Percentiles rank a stretch among this genome's conserved stretches.
Evolutionary conservation across 305 asterid genomes (phyloP).

Genomic region (Fraxinus sp.): DNA sequence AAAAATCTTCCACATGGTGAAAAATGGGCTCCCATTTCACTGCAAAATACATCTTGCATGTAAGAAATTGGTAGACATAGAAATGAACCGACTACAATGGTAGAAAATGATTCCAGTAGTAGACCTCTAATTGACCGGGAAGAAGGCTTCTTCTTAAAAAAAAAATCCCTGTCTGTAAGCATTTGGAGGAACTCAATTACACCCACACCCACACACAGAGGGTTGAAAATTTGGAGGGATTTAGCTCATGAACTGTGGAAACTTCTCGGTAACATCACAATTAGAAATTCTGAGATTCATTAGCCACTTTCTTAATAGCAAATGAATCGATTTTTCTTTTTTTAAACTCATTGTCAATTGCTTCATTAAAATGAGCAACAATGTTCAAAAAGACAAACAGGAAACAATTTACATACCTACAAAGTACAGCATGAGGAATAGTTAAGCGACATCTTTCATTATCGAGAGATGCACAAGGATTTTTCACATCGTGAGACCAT

Average conservation of each 20-base stretch:
- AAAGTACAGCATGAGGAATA: constrained; percentile 93
- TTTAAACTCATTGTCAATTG: constrained; percentile 8
- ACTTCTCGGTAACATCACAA: constrained; percentile 22
- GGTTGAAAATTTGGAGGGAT: constrained; percentile 13
- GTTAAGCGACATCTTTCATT: constrained; percentile 64
- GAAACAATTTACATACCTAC: constrained; percentile 59
- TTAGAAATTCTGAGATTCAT: constrained; percentile 18
- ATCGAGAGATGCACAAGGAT: constrained; percentile 74
- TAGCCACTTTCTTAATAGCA: constrained; percentile 10
- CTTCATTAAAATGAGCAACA: constrained; percentile 17
- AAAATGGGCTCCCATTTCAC: constrained; percentile 99
- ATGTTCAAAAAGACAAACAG: constrained; percentile 1
- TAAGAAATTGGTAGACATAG: neutral
- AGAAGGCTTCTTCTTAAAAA: neutral
- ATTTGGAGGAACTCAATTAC: neutral
- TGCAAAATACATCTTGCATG: constrained; percentile 27
- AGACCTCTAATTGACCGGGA: neutral
- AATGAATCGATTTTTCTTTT: neutral
- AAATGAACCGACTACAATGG: neutral
- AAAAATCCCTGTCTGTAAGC: constrained; percentile 12
- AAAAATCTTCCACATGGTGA: constrained; percentile 98
- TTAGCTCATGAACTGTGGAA: constrained; percentile 16
- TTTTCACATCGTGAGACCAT: constrained; percentile 84
- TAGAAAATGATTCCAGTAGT: neutral
- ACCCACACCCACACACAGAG: neutral